Evolutionary conservation across 2,329 filamentous ascomycete genomes (phyloP).

Genomic region (Colletotrichum gigasporum): DNA sequence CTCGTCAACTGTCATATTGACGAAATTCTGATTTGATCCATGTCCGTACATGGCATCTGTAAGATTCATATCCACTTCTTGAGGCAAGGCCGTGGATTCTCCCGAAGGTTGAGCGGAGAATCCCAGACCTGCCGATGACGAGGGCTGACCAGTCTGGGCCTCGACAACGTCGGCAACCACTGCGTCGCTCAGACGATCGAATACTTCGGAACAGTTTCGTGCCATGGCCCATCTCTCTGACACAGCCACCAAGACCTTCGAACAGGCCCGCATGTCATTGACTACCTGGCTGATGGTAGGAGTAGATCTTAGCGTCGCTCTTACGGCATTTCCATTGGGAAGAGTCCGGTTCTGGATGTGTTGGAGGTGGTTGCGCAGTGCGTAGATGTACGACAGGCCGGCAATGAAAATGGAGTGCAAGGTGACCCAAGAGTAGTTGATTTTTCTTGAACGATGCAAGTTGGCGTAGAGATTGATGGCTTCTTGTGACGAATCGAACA

Average conservation of each 20-base stretch:
- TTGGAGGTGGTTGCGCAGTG: constrained; percentile 50
- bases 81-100: not conserved
- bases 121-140: not conserved
- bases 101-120: not conserved
- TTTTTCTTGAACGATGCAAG: constrained; percentile 52
- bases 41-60: constrained; percentile 1
- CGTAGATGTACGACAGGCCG: constrained; percentile 54
- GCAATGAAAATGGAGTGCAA: constrained; percentile 59
- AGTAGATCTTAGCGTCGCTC: constrained; percentile 38
- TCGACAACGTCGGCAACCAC: constrained; percentile 51
- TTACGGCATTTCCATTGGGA: not conserved
- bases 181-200: constrained; percentile 52
- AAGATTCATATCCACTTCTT: not conserved
- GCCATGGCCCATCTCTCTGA: constrained; percentile 52
- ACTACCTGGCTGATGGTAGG: constrained; percentile 53
- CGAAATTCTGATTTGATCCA: not conserved
- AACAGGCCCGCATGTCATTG: constrained; percentile 52
- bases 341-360: constrained; percentile 34
- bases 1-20: constrained; percentile 46
- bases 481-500: constrained; percentile 49
- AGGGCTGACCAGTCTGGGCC: constrained; percentile 15
- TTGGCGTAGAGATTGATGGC: constrained; percentile 53
- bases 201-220: constrained; percentile 51
- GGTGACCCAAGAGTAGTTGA: constrained; percentile 60
- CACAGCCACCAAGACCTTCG: constrained; percentile 54